These are phyloP conservation scores for Neurospora sp. DNA, from an alignment of 495 filamentous ascomycete species.

Conservation along the genomic window DNA sequence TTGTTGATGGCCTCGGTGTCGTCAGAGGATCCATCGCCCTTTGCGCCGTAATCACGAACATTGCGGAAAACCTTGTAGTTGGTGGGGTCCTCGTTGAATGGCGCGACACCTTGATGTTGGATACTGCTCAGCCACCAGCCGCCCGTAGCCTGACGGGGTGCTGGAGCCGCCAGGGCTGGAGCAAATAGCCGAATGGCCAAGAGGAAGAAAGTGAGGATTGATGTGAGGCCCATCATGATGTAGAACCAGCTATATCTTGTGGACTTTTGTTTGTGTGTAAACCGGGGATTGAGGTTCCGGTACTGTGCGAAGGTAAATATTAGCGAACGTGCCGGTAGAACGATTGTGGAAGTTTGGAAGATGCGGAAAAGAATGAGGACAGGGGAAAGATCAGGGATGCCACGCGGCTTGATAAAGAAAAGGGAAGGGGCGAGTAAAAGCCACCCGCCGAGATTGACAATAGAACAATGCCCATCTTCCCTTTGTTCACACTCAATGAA, in stretches of 20 bases:
- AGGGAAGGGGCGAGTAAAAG: not conserved
- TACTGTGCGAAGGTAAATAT: not conserved
- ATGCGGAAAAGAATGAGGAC: conserved; percentile 12
- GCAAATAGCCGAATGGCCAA: conserved; percentile 28
- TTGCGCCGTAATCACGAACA: conserved; percentile 58
- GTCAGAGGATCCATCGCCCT: conserved; percentile 69
- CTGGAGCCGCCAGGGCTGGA: conserved; percentile 21
- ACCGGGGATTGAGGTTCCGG: conserved; percentile 3
- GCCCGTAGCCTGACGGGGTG: conserved; percentile 22
- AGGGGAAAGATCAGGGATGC: conserved; percentile 2
- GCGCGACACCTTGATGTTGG: conserved; percentile 56
- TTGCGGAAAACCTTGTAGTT: conserved; percentile 75
- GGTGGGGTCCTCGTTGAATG: conserved; percentile 42
- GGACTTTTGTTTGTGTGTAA: conserved; percentile 10
- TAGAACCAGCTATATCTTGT: conserved; percentile 29
- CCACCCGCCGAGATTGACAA: not conserved
- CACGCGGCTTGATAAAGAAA: conserved; percentile 4
- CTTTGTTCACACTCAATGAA: not conserved
- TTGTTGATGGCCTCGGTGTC: conserved; percentile 85
- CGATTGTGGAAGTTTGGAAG: conserved; percentile 5
- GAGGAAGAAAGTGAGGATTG: conserved; percentile 24
- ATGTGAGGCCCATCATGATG: conserved; percentile 33
- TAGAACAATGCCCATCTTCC: not conserved
- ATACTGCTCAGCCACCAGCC: conserved; percentile 69
- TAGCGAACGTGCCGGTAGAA: not conserved